Percentiles rank a stretch among this genome's conserved stretches.
phyloP scores from a whole-genome alignment of 2,329 filamentous ascomycete genomes.

The Aspergillus pseudoviridinutans region DNA sequence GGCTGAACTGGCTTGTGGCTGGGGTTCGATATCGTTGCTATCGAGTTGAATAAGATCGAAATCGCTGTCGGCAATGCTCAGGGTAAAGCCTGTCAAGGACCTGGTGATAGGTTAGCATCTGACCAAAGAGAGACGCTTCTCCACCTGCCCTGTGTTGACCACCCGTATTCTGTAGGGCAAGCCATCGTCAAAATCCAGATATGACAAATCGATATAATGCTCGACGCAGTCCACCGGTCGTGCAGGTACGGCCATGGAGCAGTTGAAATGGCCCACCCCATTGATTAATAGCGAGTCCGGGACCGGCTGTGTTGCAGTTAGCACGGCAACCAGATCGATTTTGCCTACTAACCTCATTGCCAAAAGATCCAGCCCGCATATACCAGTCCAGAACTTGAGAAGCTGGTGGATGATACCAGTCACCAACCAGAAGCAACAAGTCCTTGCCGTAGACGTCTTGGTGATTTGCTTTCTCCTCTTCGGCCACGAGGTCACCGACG shows the following conservation, averaged over 20 bases:
- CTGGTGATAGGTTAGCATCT: constrained; percentile 18
- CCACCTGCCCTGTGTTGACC: constrained; percentile 42
- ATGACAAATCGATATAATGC: constrained; percentile 19
- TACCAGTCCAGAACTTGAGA: constrained; percentile 43
- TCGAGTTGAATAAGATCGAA: constrained; percentile 41
- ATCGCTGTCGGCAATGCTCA: constrained; percentile 28
- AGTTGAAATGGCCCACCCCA: constrained; percentile 44
- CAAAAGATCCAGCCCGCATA: constrained; percentile 41
- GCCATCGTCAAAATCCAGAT: constrained; percentile 20
- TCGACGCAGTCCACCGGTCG: constrained; percentile 43
- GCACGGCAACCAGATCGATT: background rate
- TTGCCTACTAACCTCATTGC: constrained; percentile 36
- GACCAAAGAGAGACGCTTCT: background rate
- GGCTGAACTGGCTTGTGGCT: constrained; percentile 25
- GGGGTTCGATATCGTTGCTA: constrained; percentile 30
- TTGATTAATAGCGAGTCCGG: constrained; percentile 49
- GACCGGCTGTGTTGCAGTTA: constrained; percentile 35
- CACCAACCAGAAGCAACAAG: constrained; percentile 45
- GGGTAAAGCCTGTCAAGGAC: constrained; percentile 38
- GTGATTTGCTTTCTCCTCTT: background rate
- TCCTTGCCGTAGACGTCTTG: constrained; percentile 36
- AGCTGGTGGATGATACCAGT: constrained; percentile 48
- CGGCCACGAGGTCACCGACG: constrained; percentile 14
- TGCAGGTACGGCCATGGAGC: constrained; percentile 44
- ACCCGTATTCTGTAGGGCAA: constrained; percentile 36